Evolutionary conservation across 2,329 filamentous ascomycete species (phyloP), one percentile per base, ranked within the genome.

Genomic region (Claviceps sp.): DNA sequence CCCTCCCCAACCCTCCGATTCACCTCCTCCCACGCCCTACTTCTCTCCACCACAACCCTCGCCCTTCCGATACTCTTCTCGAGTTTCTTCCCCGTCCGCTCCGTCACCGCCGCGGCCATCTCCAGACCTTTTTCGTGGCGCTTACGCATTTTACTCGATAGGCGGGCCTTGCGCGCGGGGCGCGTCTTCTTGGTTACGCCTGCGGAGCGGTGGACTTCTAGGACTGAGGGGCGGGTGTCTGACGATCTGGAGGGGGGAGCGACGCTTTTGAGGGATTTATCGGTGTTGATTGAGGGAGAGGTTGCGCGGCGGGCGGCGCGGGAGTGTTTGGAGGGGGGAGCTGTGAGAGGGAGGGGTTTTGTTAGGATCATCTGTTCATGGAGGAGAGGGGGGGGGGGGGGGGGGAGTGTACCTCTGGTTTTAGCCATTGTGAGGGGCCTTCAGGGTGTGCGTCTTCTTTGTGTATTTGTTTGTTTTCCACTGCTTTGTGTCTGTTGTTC

Each of bases 261-360:
- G 53, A 77, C 67, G 39, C 79, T 70, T 62, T 84, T 85, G 22
- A 86, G 72, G 6, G 82, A 85, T 68, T 86, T 86, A 73, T 87
- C 83, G 44, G 79, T 78, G 67, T 86, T 70, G 66, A 87, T 82
- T 60, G 80, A 74, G 26, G 85, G 83, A 4, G 83, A 85, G 16
- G 80, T 79, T 46, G 83, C 85, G 16, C 86, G 81, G 62, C 85
- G 79, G 42, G 85, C 84, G 53, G 84, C 85, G 57, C 86, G 83
- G 50, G 86, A 90, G 70, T 83, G 85, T 53, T 80, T 67, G 4
- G 85, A 86, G 40, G 74, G 72, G 51, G 71, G 82, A 86, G 62
- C 11, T 40, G 4, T 17, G 14, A 22, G 22, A 14, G 11, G 11
- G 16, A 5, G 16, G 9, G 34, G 2, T 8, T 26, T 17, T 13